Conservation (phyloP, 208 protist genomes). For the Crithidia fasciculata region DNA sequence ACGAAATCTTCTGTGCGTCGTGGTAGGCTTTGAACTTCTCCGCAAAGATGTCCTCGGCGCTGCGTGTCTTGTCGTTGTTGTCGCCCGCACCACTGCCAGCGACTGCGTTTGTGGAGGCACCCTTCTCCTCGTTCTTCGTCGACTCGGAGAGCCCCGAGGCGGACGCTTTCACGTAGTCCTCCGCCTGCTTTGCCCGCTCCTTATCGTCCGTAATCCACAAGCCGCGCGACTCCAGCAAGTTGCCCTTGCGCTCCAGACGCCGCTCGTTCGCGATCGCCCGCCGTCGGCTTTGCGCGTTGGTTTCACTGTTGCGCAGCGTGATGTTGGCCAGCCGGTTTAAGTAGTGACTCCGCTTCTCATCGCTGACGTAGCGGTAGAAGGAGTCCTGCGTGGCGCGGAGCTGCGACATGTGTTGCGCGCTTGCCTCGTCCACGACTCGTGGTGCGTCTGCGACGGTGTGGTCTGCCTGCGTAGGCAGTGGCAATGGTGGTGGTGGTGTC, state of each 20-base stretch:
- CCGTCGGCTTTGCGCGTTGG: constrained; percentile 55
- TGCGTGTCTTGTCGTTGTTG: constrained; percentile 7
- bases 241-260: constrained; percentile 56
- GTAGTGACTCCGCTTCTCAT: constrained; percentile 61
- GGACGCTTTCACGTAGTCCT: constrained; percentile 49
- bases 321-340: constrained; percentile 64
- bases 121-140: constrained; percentile 20
- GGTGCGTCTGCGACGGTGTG: background rate
- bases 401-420: constrained; percentile 47
- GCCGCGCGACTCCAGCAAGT: constrained; percentile 70
- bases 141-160: constrained; percentile 10
- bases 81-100: constrained; percentile 11
- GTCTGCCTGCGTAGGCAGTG: background rate
- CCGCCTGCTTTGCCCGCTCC: constrained; percentile 55
- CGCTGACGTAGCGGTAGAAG: constrained; percentile 71
- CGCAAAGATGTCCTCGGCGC: constrained; percentile 26
- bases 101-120: background rate
- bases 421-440: too few species aligned
- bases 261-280: constrained; percentile 73
- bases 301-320: constrained; percentile 59
- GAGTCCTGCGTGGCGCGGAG: constrained; percentile 40
- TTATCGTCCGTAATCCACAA: constrained; percentile 76
- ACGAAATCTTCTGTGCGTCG: constrained; percentile 28
- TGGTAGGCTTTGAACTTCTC: constrained; percentile 39
- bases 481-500: constrained; percentile 16